Conservation (phyloP, 2,329 filamentous ascomycete genomes). For the Trichoderma pleuroti region DNA sequence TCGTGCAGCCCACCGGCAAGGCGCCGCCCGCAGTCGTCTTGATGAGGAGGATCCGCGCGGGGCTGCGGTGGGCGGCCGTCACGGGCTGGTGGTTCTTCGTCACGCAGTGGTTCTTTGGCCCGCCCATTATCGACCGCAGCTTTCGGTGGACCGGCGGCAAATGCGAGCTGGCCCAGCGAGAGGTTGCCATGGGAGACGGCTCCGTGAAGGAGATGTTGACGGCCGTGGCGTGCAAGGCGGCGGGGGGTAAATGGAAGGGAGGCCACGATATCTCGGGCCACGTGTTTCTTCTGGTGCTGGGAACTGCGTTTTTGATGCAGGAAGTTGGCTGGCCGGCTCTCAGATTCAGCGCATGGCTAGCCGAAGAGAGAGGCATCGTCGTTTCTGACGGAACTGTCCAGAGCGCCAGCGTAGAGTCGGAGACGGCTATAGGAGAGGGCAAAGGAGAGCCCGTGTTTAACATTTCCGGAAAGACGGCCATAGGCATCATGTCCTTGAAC, state of each 20-base stretch:
- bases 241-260: slow-evolving; percentile 82
- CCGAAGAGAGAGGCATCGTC: slow-evolving; percentile 63
- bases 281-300: slow-evolving; percentile 85
- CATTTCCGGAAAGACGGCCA: slow-evolving; percentile 53
- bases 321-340: slow-evolving; percentile 65
- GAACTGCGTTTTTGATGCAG: slow-evolving; percentile 75
- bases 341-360: slow-evolving; percentile 38
- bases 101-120: slow-evolving; percentile 96
- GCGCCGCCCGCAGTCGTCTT: slow-evolving; percentile 25
- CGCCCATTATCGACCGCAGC: slow-evolving; percentile 81
- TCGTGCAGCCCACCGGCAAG: slow-evolving; percentile 59
- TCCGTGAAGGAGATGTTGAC: slow-evolving; percentile 58
- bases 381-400: slow-evolving; percentile 65
- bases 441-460: slow-evolving; percentile 35
- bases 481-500: slow-evolving; percentile 64
- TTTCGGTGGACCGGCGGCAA: slow-evolving; percentile 85
- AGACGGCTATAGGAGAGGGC: slow-evolving; percentile 26
- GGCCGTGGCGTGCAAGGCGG: slow-evolving; percentile 74
- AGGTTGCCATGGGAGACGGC: slow-evolving; percentile 44
- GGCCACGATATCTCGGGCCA: slow-evolving; percentile 96
- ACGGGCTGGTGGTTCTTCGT: slow-evolving; percentile 80
- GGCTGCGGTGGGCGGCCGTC: slow-evolving; percentile 64
- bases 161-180: slow-evolving; percentile 61
- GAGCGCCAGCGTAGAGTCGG: slow-evolving; percentile 50
- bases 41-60: slow-evolving; percentile 50